A percentile compares a stretch with the other conserved stretches of the same genome.
Conservation (phyloP, 768 basidiomycete genomes). For the Pisolithus marmoratus region DNA sequence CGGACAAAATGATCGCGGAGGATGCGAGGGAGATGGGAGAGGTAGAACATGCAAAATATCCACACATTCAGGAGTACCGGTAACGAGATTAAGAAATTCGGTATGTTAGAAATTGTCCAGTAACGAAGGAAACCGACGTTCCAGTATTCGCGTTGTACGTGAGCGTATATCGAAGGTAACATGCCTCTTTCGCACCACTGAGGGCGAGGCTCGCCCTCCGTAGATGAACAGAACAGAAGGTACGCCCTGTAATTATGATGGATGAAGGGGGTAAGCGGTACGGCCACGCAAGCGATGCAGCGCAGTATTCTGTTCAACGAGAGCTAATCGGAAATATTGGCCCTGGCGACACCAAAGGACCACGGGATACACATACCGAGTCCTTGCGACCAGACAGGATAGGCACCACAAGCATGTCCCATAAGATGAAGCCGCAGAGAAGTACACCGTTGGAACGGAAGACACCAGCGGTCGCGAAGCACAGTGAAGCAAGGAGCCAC, state of each 20-base stretch:
- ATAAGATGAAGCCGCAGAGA: conserved; percentile 71
- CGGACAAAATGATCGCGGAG: conserved; percentile 2
- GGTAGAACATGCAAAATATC: conserved; percentile 22
- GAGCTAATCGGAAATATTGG: conserved; percentile 25
- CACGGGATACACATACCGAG: conserved; percentile 12
- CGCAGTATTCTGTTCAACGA: conserved; percentile 27
- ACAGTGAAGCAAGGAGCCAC: conserved; percentile 53
- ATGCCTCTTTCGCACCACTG: conserved; percentile 56
- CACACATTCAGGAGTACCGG: conserved; percentile 59
- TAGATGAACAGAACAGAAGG: conserved; percentile 50
- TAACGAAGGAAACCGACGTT: conserved; percentile 78
- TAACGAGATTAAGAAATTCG: conserved; percentile 78
- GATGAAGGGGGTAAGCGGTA: conserved; percentile 62
- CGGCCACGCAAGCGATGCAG: conserved; percentile 36
- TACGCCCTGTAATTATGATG: conserved; percentile 69
- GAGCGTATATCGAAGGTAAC: conserved; percentile 71
- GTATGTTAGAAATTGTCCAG: conserved; percentile 77
- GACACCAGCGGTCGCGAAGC: conserved; percentile 55
- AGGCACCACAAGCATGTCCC: conserved; percentile 62
- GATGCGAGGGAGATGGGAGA: conserved; percentile 6
- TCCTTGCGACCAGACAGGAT: conserved; percentile 35
- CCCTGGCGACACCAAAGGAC: not conserved
- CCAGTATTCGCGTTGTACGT: conserved; percentile 87
- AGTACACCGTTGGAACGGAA: conserved; percentile 80
- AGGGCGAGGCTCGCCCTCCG: conserved; percentile 13